phyloP scores from a whole-genome alignment of 2,329 filamentous ascomycete genomes.

The Penicillium sp. region DNA sequence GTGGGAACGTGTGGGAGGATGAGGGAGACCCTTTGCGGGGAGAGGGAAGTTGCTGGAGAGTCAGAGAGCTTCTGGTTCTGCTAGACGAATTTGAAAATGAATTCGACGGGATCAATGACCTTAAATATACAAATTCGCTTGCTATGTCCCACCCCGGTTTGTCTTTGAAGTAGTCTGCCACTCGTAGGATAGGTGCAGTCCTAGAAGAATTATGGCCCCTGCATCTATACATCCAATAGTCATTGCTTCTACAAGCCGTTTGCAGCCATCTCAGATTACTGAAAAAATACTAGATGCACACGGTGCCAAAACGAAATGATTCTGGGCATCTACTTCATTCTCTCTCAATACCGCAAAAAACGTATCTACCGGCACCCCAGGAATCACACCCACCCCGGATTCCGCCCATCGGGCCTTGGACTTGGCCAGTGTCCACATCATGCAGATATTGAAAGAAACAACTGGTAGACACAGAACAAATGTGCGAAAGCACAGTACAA shows the following conservation, averaged over 20 bases:
- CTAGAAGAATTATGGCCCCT: background rate
- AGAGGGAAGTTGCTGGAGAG: constrained; percentile 8
- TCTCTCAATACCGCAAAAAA: background rate
- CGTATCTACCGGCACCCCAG: background rate
- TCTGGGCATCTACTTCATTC: background rate
- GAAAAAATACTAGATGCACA: too few species aligned
- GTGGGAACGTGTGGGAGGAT: too few species aligned
- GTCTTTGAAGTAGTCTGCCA: background rate
- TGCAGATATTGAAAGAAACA: background rate
- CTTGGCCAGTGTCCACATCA: background rate
- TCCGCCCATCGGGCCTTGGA: background rate
- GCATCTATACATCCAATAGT: too few species aligned
- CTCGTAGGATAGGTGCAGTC: background rate
- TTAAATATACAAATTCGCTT: background rate
- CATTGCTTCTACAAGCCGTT: background rate
- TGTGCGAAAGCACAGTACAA: background rate
- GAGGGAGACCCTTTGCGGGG: too few species aligned
- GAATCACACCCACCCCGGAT: background rate
- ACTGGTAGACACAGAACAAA: background rate
- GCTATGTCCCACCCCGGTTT: background rate
- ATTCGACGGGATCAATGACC: background rate
- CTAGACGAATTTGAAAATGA: background rate
- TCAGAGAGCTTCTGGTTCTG: constrained; percentile 1
- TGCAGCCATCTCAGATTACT: background rate
- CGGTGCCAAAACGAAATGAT: too few species aligned